Conservation (phyloP, 108 stramenopile genomes). For the Nitzschia sp. region DNA sequence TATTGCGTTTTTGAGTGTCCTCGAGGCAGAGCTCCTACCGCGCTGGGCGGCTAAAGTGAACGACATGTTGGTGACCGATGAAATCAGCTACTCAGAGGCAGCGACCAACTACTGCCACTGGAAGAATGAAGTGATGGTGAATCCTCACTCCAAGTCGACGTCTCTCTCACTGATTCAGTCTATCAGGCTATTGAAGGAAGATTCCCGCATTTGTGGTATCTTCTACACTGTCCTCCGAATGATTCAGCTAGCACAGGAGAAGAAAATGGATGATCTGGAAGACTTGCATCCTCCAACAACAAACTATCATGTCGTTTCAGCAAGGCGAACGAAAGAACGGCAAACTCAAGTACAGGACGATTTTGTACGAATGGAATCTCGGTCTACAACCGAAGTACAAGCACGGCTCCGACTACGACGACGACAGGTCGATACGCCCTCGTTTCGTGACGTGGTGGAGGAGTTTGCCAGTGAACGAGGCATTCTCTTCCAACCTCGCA, state of each 20-base stretch:
- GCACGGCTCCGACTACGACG: conserved; percentile 24
- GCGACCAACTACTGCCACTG: conserved; percentile 53
- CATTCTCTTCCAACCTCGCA: conserved; percentile 63
- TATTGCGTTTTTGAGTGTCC: conserved; percentile 63
- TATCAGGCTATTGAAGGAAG: conserved; percentile 38
- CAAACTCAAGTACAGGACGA: conserved; percentile 26
- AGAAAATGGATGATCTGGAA: conserved; percentile 28
- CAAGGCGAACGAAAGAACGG: conserved; percentile 48
- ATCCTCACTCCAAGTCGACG: neutral
- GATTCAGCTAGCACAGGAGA: conserved; percentile 47
- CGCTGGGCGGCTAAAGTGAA: conserved; percentile 48
- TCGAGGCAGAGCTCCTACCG: conserved; percentile 72
- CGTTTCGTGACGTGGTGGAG: conserved; percentile 69
- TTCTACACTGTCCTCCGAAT: conserved; percentile 70
- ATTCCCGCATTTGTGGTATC: conserved; percentile 61
- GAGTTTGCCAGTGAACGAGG: conserved; percentile 66
- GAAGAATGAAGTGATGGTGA: conserved; percentile 43
- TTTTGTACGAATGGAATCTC: conserved; percentile 27
- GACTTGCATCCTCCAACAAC: conserved; percentile 40
- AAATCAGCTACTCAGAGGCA: neutral
- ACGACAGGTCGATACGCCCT: conserved; percentile 26
- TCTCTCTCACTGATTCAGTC: neutral
- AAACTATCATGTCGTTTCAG: conserved; percentile 49
- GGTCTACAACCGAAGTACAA: conserved; percentile 39
- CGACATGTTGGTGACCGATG: neutral